Percentiles rank a stretch among this genome's conserved stretches.
These are phyloP conservation scores for Phytopythium sindhum DNA, from an alignment of 352 stramenopile genomes.

Conservation along the genomic window DNA sequence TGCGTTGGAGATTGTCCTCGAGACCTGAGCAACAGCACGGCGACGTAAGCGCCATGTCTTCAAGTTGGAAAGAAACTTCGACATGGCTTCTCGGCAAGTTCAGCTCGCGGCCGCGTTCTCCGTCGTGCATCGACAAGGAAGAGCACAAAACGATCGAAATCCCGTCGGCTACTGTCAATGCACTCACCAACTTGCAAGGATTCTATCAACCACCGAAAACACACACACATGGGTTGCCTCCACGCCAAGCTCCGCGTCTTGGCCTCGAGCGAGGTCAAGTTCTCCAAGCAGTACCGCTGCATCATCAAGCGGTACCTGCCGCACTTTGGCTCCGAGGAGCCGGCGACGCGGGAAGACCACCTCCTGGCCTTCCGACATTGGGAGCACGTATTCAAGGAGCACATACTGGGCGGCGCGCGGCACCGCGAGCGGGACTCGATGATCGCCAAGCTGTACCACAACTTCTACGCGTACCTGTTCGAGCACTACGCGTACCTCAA, in stretches of 20 bases:
- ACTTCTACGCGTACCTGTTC: conserved; percentile 70
- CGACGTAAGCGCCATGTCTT: not conserved
- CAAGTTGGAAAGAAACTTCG: not conserved
- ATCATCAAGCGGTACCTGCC: conserved; percentile 62
- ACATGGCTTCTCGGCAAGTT: not conserved
- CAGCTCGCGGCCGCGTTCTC: not conserved
- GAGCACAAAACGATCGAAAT: not conserved
- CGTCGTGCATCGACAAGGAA: not conserved
- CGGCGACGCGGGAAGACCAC: conserved; percentile 45
- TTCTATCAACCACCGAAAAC: not conserved
- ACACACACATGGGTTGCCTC: conserved; percentile 30
- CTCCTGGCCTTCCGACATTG: conserved; percentile 56
- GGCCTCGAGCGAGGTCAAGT: conserved; percentile 23
- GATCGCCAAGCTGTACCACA: conserved; percentile 54
- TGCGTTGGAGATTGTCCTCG: too few relatives aligned
- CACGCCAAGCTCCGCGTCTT: conserved; percentile 14
- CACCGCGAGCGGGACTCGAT: conserved; percentile 36
- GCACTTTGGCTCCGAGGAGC: conserved; percentile 50
- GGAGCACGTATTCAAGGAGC: conserved; percentile 65
- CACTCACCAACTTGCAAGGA: not conserved
- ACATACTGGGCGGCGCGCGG: conserved; percentile 49
- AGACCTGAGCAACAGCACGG: too few relatives aligned
- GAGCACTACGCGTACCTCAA: conserved; percentile 56
- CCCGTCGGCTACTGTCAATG: not conserved
- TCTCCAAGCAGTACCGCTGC: conserved; percentile 61